Base-by-base conservation (phyloP, 371 early-diverging fungal genomes). In the Conidiobolus incongruus region DNA sequence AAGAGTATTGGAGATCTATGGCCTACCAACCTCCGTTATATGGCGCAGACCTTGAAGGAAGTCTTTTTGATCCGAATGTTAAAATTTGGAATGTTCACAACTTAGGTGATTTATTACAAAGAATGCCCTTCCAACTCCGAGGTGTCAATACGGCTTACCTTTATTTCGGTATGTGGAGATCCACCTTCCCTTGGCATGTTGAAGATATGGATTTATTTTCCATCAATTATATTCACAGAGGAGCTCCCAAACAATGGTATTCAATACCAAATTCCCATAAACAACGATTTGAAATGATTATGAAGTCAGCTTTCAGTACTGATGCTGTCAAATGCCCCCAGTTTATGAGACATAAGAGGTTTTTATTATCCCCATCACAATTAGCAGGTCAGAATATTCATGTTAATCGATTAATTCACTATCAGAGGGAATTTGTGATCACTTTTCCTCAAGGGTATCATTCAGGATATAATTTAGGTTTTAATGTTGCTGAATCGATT, bases 91-190 rank as follows among this genome's bases (percentile, higher is more conserved):
- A 93, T 53, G 63, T 80, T 16, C 68, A 66, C 38, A 53, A 61
- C 8, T 60, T 95, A 26, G 81, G 81, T 29, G 85, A 82, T 41
- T 57, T 84, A 6, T 56, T 95, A 45, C 69, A 72, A 15, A 61
- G 62, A 4, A 54, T 92, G 10, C 66, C 66, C 11, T 66, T 69
- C 22, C 56, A 59, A 11, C 52, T 95, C 20, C 89, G 91, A 0
- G 96, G 96, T 23, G 93, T 95, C 35, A 95, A 88, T 52, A 67
- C 70, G n/a, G 91, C 96, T 5, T 95, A 93, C 48, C 59, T 95
- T 22, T 95, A 95, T 52, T 82, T 89, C 61, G 96, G 96, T 28
- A 88, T 88, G 86, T 95, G 92, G 90, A 90, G 89, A 54, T 81
- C 93, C 0, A 89, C 91, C 3, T 94, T 93, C 70, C 80, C 94